Evolutionary conservation across 2,329 filamentous ascomycete species (phyloP), one percentile per base, ranked within the genome.

Genomic region (Cyphellophora attinorum): DNA sequence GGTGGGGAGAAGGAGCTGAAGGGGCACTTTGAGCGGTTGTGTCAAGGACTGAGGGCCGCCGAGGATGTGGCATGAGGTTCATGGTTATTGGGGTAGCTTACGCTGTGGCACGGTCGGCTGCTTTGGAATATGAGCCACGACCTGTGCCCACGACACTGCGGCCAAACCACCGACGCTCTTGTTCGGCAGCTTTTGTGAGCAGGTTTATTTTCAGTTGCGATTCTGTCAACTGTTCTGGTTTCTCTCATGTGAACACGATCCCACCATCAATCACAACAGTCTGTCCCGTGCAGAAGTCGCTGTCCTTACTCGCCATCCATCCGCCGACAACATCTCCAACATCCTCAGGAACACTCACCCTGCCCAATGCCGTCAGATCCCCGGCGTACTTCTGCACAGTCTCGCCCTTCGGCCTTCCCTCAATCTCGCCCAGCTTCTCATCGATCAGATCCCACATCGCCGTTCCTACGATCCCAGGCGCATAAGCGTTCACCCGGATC

Each of bases 361-460:
- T 57, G 5, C 69, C 69, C 39, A 80, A 47, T 0, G 73, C 67
- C 39, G 75, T 77, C 44, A 72, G 39, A 5, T 76, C 66, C 0
- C 61, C 47, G 0, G 58, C 65, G 40, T 70, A 72, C 48, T 72
- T 71, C 51, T 68, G 66, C 36, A 77, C 70, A 11, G 64, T 69
- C 15, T 70, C 65, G 2, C 70, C 70, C 45, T 65, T 70, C 46
- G 62, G 55, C 0, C 59, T 57, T 0, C 70, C 74, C 1, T 55
- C 61, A 37, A 64, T 62, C 50, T 70, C 63, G 1, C 67, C 72
- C 19, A 79, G 42, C 38, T 69, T 68, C 42, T 72, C 68, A 40
- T 81, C 79, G 35, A 82, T 80, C 2, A 73, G 50, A 29, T 81
- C 76, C 77, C 77, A 82, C 76, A 81, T 81, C 0, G 64, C 60